A percentile compares a stretch with the other conserved stretches of the same genome.
Conservation (phyloP, 352 stramenopile genomes). For the Pythium folliculosum region DNA sequence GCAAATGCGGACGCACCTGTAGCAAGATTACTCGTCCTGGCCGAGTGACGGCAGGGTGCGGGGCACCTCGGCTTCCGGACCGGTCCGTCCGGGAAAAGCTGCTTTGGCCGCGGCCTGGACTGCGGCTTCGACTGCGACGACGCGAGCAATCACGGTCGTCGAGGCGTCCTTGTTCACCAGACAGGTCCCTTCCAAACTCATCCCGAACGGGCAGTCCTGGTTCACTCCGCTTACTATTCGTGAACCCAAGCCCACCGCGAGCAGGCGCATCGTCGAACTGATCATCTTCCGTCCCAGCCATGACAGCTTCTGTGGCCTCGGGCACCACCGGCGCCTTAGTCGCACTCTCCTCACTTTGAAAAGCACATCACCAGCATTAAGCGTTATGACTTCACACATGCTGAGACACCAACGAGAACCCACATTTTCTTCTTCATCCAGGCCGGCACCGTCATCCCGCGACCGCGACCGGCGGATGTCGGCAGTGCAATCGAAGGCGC, state of each 20-base stretch:
- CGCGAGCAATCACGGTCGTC: neutral
- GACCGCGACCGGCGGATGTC: conserved; percentile 64
- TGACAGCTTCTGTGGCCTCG: neutral
- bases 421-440: conserved; percentile 94
- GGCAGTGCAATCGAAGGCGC: conserved; percentile 53
- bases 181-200: conserved; percentile 36
- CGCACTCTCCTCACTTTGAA: conserved; percentile 60
- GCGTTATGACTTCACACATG: neutral
- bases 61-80: neutral
- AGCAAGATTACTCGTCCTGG: conserved; percentile 36
- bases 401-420: conserved; percentile 15
- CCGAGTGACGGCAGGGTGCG: neutral
- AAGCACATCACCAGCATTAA: neutral
- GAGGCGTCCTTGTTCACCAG: neutral
- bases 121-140: conserved; percentile 16
- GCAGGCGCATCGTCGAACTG: conserved; percentile 66
- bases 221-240: neutral
- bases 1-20: conserved; percentile 24
- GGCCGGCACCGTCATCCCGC: conserved; percentile 90
- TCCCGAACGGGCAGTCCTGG: conserved; percentile 3
- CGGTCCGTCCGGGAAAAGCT: neutral
- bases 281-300: conserved; percentile 7
- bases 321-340: conserved; percentile 24
- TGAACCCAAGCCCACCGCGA: conserved; percentile 30
- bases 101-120: conserved; percentile 9